Percentiles rank a stretch among this genome's conserved stretches.
These are phyloP conservation scores for Cotoneaster glaucophyllus DNA, from an alignment of 306 rosid genomes.

Conservation along the genomic window DNA sequence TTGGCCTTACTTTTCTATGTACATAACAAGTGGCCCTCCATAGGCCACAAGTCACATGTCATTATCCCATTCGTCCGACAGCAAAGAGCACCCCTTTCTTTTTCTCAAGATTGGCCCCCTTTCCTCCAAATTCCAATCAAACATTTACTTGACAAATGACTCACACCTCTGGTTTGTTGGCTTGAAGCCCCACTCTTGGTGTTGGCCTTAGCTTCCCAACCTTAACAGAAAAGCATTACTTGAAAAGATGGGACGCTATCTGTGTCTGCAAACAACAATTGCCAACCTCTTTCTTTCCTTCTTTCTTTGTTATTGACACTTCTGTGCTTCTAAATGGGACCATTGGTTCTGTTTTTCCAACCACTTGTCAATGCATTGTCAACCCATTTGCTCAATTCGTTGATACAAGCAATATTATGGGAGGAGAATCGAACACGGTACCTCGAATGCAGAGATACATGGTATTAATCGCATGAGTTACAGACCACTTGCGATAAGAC, in stretches of 20 bases:
- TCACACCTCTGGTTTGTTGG: slow-evolving; percentile 10
- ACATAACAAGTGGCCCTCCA: slow-evolving; percentile 23
- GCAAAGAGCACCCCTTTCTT: slow-evolving; percentile 15
- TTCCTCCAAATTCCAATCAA: slow-evolving; percentile 18
- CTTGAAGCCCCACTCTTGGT: slow-evolving; percentile 15
- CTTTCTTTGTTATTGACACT: slow-evolving; percentile 14
- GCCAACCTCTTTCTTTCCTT: slow-evolving; percentile 2
- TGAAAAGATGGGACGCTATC: slow-evolving; percentile 21
- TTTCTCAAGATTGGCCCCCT: slow-evolving; percentile 17
- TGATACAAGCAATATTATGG: background rate
- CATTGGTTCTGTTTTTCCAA: background rate
- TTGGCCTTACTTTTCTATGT: slow-evolving; percentile 8
- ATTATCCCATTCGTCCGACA: slow-evolving; percentile 33
- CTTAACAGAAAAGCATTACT: slow-evolving; percentile 5
- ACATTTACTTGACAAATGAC: slow-evolving; percentile 28
- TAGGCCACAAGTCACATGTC: slow-evolving; percentile 27
- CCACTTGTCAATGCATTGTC: background rate
- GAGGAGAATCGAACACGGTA: background rate
- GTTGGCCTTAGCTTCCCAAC: slow-evolving; percentile 9
- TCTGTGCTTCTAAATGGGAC: slow-evolving; percentile 11
- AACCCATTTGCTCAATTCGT: background rate
- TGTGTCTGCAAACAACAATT: slow-evolving; percentile 19
- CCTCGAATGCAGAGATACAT: background rate
- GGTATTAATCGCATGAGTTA: background rate
- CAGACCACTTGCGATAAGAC: background rate